Evolutionary conservation across 2,329 filamentous ascomycete species (phyloP).

Genomic region (Cadophora luteo-olivacea): DNA sequence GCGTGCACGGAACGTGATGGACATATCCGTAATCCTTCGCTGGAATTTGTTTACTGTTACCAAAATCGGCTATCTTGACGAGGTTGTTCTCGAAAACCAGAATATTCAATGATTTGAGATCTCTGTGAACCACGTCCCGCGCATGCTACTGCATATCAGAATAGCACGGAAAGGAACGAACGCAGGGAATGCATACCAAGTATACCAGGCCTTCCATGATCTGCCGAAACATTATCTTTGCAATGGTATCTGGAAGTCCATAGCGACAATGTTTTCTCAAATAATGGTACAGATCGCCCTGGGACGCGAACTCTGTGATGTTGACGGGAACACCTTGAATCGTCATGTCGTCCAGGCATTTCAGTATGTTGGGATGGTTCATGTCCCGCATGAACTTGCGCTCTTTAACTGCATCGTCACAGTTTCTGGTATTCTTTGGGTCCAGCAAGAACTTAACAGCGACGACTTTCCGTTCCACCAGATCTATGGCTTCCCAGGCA

Average conservation of each 20-base stretch:
- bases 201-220: conserved; percentile 2
- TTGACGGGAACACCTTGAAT: neutral
- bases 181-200: conserved; percentile 9
- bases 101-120: conserved; percentile 19
- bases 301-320: neutral
- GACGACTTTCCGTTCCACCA: neutral
- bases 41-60: neutral
- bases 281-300: neutral
- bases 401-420: neutral
- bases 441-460: neutral
- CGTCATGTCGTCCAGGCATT: neutral
- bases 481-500: neutral
- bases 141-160: conserved; percentile 8
- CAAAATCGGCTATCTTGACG: conserved; percentile 14
- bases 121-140: conserved; percentile 9
- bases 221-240: conserved; percentile 1
- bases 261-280: neutral
- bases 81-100: neutral
- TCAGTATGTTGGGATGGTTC: neutral
- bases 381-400: neutral
- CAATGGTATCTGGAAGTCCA: neutral
- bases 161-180: neutral
- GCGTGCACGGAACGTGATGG: neutral
- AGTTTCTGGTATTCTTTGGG: neutral
- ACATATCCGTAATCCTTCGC: neutral